Conservation (phyloP, 108 stramenopile genomes). For the Stephanodiscus triporus region DNA sequence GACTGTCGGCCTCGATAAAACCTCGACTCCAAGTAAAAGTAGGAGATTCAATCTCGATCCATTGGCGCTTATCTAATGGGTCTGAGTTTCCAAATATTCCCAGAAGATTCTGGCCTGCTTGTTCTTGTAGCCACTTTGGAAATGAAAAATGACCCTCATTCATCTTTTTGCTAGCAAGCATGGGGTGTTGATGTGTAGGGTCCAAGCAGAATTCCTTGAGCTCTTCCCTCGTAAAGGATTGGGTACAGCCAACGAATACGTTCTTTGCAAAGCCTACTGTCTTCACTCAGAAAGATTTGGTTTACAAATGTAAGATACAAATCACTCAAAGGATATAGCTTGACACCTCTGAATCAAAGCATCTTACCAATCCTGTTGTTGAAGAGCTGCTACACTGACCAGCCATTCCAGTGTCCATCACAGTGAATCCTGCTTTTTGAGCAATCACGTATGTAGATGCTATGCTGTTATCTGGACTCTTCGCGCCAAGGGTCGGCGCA, state of each 20-base stretch:
- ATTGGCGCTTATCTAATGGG: conserved; percentile 61
- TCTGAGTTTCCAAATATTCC: conserved; percentile 73
- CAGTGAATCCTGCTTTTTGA: conserved; percentile 37
- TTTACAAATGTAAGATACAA: background rate
- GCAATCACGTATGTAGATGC: conserved; percentile 29
- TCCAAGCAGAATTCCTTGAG: conserved; percentile 50
- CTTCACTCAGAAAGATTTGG: background rate
- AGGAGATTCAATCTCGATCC: conserved; percentile 47
- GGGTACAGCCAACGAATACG: conserved; percentile 56
- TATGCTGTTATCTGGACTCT: conserved; percentile 5
- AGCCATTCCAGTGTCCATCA: conserved; percentile 39
- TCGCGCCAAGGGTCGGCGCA: conserved; percentile 52
- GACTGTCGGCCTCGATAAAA: conserved; percentile 21
- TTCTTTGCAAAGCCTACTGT: conserved; percentile 50
- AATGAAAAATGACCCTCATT: conserved; percentile 12
- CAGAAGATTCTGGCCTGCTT: conserved; percentile 34
- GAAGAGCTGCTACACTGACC: conserved; percentile 39
- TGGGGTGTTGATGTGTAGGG: conserved; percentile 17
- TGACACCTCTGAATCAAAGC: background rate
- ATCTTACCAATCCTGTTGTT: conserved; percentile 19
- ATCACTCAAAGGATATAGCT: background rate
- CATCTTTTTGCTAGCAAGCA: conserved; percentile 18
- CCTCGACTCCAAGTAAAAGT: conserved; percentile 19
- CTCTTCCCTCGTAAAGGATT: conserved; percentile 48
- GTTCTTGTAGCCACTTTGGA: conserved; percentile 37